Conservation (phyloP, 768 basidiomycete species). For the Cubamyces lactineus region DNA sequence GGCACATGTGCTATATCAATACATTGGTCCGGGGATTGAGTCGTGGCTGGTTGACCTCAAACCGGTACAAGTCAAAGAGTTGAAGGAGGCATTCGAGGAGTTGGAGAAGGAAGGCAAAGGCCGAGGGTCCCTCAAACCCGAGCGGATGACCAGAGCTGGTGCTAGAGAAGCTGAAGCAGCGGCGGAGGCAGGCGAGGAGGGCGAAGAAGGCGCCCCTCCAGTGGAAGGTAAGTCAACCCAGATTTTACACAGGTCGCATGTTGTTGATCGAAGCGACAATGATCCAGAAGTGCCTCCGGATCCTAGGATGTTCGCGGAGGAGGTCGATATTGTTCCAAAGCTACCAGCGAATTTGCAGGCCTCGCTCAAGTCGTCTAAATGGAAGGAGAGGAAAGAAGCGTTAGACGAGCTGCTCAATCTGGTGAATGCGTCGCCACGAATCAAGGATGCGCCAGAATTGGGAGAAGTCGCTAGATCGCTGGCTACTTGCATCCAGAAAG, state of each 20-base stretch:
- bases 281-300: constrained; percentile 61
- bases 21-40: constrained; percentile 78
- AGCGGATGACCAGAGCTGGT: constrained; percentile 74
- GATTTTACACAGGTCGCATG: background rate
- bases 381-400: constrained; percentile 96
- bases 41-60: constrained; percentile 89
- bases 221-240: constrained; percentile 48
- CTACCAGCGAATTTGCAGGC: constrained; percentile 77
- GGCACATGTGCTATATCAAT: constrained; percentile 78
- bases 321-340: constrained; percentile 75
- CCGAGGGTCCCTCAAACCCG: constrained; percentile 78
- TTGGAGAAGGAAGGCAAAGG: constrained; percentile 87
- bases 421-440: constrained; percentile 69
- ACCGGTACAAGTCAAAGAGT: constrained; percentile 94
- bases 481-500: constrained; percentile 78
- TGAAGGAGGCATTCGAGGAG: constrained; percentile 86
- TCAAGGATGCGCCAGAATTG: constrained; percentile 80
- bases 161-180: constrained; percentile 68
- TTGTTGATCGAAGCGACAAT: constrained; percentile 7
- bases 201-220: constrained; percentile 38
- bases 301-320: constrained; percentile 79
- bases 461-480: constrained; percentile 76
- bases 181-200: constrained; percentile 42
- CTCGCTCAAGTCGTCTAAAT: constrained; percentile 86
- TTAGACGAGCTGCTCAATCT: constrained; percentile 80